These are phyloP conservation scores for Babjeviella inositovora DNA, from an alignment of 805 yeast genomes.

Conservation along the genomic window DNA sequence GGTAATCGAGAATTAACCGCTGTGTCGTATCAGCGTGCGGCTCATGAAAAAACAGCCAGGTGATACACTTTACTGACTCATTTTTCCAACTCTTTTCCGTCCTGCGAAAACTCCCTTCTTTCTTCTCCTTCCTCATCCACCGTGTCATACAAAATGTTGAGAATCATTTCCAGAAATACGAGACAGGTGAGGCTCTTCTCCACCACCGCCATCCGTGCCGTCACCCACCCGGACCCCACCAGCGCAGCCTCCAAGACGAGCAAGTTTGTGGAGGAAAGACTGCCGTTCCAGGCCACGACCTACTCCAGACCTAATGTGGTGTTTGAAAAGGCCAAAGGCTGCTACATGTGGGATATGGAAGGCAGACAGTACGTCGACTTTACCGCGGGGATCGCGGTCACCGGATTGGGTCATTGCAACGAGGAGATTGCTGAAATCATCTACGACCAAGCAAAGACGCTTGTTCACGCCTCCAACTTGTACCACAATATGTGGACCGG, in stretches of 20 bases:
- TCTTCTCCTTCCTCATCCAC: too few relatives aligned
- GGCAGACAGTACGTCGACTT: conserved; percentile 74
- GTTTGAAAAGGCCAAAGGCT: conserved; percentile 68
- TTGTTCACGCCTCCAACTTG: conserved; percentile 77
- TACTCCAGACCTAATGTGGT: conserved; percentile 69
- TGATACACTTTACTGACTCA: too few relatives aligned
- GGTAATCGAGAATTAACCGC: too few relatives aligned
- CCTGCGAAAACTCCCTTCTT: too few relatives aligned
- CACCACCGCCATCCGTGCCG: too few relatives aligned
- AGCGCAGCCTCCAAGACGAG: conserved; percentile 14
- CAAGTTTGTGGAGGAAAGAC: conserved; percentile 22
- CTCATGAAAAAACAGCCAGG: too few relatives aligned
- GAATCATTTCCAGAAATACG: too few relatives aligned
- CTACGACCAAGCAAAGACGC: conserved; percentile 50
- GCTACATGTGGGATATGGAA: conserved; percentile 68
- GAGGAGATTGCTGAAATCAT: conserved; percentile 58
- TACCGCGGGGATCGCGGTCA: conserved; percentile 94
- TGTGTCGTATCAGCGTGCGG: too few relatives aligned
- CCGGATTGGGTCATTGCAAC: conserved; percentile 83
- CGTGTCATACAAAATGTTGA: too few relatives aligned
- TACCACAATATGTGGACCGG: conserved; percentile 79
- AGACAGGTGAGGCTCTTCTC: too few relatives aligned
- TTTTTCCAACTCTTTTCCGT: too few relatives aligned
- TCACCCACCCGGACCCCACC: too few relatives aligned
- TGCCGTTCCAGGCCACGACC: conserved; percentile 54